These are phyloP conservation scores for Penicillium sp. DNA, from an alignment of 2,329 filamentous ascomycete genomes.

Conservation along the genomic window DNA sequence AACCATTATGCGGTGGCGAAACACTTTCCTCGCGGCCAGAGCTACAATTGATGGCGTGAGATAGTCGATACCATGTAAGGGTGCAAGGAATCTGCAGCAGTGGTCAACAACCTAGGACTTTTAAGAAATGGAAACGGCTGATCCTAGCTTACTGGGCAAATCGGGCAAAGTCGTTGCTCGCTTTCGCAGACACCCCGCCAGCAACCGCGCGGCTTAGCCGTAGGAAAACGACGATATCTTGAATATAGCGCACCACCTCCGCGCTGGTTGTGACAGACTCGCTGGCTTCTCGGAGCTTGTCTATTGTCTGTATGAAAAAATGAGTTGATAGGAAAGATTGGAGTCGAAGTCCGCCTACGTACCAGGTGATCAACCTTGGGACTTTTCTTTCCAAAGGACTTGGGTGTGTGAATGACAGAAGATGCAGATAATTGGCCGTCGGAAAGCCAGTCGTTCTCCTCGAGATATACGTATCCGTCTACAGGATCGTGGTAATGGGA, in stretches of 20 bases:
- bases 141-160: slow-evolving; percentile 53
- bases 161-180: slow-evolving; percentile 70
- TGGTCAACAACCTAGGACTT: background rate
- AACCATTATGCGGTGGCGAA: slow-evolving; percentile 75
- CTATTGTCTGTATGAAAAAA: slow-evolving; percentile 44
- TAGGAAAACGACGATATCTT: slow-evolving; percentile 83
- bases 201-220: slow-evolving; percentile 80
- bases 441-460: slow-evolving; percentile 51
- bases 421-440: slow-evolving; percentile 35
- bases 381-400: slow-evolving; percentile 14
- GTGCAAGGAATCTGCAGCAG: slow-evolving; percentile 54
- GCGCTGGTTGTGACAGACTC: slow-evolving; percentile 61
- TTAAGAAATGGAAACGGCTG: background rate
- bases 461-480: slow-evolving; percentile 70
- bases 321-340: background rate
- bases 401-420: slow-evolving; percentile 35
- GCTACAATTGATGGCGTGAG: slow-evolving; percentile 78
- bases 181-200: slow-evolving; percentile 69
- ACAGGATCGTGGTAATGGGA: slow-evolving; percentile 74
- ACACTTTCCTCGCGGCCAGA: slow-evolving; percentile 80
- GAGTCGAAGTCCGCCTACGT: background rate
- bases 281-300: slow-evolving; percentile 56
- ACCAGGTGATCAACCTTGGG: slow-evolving; percentile 26
- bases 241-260: slow-evolving; percentile 76
- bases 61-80: slow-evolving; percentile 74